Base-by-base conservation (phyloP, 2,329 filamentous ascomycete genomes). In the Akanthomyces lecanii region DNA sequence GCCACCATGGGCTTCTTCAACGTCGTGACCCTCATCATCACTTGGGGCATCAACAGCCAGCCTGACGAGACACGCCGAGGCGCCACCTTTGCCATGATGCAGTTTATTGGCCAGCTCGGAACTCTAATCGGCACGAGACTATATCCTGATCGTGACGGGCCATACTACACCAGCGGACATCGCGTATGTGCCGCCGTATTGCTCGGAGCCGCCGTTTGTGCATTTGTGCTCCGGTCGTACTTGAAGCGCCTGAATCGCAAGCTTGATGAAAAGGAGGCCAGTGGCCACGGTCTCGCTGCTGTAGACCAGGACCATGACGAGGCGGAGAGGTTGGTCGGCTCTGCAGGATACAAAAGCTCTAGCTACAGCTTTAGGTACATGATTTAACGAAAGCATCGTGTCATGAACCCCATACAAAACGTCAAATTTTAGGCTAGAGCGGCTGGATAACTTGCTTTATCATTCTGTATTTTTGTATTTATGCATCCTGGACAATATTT, bases 31-130 rank as follows among this genome's bases (percentile, higher is more conserved):
- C 82, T 96, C 38, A 89, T 93, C 67, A 90, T 97, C 63, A 89
- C 91, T 1, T 97, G 92, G 92, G 91, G 85, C 42, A 85, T 97
- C 71, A 96, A 96, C 72, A 97, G 96, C 74, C 90, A 95, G 71
- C 77, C 83, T 60, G 86, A 81, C 14, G 85, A 88, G 65, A 85
- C 84, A 58, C 84, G 86, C 7, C 89, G 90, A 67, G 91, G 91
- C 0, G 86, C 86, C 1, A 91, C 89, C 1, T 90, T 96, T 70
- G 91, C 89, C 1, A 80, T 97, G 38, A 74, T 97, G 71, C 93
- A 97, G 74, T 70, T 92, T 42, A 82, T 97, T 16, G 93, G 91
- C 1, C 91, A 96, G 76, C 88, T 87, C 66, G 91, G 91, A 0
- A 91, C 91, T 2, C 75, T 90, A 4, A 76, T 90, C n/a, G 88